These are phyloP conservation scores for Candida morakotiae DNA, from an alignment of 805 yeast genomes.

Conservation along the genomic window DNA sequence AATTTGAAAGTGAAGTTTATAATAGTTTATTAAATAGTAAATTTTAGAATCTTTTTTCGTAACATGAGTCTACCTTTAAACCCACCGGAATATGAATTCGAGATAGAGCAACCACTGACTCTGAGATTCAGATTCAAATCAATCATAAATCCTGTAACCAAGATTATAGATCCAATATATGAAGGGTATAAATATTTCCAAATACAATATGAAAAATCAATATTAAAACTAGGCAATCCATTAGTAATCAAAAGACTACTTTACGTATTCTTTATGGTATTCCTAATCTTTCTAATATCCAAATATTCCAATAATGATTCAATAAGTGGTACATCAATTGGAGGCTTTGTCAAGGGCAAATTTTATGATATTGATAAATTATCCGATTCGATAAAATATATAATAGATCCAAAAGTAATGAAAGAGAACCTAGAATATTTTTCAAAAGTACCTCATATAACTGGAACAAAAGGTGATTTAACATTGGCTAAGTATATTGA, in stretches of 20 bases:
- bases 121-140: conserved; percentile 30
- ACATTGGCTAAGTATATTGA: conserved; percentile 65
- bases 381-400: conserved; percentile 43
- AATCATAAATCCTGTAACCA: conserved; percentile 38
- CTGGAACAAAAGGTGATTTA: conserved; percentile 86
- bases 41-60: conserved; percentile 1
- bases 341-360: conserved; percentile 46
- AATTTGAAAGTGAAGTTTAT: conserved; percentile 25
- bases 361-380: conserved; percentile 60
- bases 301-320: conserved; percentile 47
- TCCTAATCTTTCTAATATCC: conserved; percentile 53
- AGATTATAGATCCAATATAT: conserved; percentile 48
- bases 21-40: conserved; percentile 11
- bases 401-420: conserved; percentile 52
- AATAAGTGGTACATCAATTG: conserved; percentile 36
- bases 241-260: conserved; percentile 72
- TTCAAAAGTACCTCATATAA: conserved; percentile 77
- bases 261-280: conserved; percentile 64
- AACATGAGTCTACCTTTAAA: conserved; percentile 2
- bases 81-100: conserved; percentile 20
- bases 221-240: conserved; percentile 79
- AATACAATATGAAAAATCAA: conserved; percentile 49
- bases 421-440: conserved; percentile 67
- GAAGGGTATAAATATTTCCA: conserved; percentile 41
- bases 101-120: conserved; percentile 27